phyloP scores from a whole-genome alignment of 1,284 basidiomycete genomes.

The Apiotrichum brassicae region DNA sequence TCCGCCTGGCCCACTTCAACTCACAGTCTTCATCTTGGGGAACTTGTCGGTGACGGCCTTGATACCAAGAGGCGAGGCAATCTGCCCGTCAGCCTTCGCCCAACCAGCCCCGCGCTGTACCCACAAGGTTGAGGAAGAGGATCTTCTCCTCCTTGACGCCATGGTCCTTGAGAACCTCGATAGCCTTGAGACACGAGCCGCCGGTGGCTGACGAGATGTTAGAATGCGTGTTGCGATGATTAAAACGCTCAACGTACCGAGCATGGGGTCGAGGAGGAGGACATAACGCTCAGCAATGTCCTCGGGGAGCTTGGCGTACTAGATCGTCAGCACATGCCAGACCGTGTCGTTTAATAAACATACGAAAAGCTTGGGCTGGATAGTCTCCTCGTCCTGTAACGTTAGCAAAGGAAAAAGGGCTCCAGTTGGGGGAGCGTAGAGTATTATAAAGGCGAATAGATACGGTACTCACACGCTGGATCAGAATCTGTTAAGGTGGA shows the following conservation, averaged over 20 bases:
- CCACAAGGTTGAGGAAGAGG: constrained; percentile 91
- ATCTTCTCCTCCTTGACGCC: constrained; percentile 76
- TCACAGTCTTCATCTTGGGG: constrained; percentile 73
- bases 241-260: constrained; percentile 55
- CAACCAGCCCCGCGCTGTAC: constrained; percentile 15
- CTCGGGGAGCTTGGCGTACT: constrained; percentile 73
- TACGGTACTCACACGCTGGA: constrained; percentile 65
- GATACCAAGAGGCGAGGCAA: constrained; percentile 87
- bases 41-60: constrained; percentile 72
- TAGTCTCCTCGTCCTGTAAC: constrained; percentile 79
- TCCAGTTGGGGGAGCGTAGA: background rate
- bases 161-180: constrained; percentile 85
- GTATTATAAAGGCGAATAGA: background rate
- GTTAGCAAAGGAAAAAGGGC: constrained; percentile 1
- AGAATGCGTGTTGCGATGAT: too few relatives aligned
- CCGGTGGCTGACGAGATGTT: constrained; percentile 76
- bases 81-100: constrained; percentile 50
- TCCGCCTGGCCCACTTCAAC: constrained; percentile 24
- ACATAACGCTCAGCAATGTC: constrained; percentile 90
- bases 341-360: too few relatives aligned
- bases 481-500: constrained; percentile 61
- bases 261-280: constrained; percentile 93
- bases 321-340: constrained; percentile 8
- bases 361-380: constrained; percentile 74
- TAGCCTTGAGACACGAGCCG: constrained; percentile 94